phyloP scores from a whole-genome alignment of 192 early-diverging fungal genomes.

The Thamnidium elegans region DNA sequence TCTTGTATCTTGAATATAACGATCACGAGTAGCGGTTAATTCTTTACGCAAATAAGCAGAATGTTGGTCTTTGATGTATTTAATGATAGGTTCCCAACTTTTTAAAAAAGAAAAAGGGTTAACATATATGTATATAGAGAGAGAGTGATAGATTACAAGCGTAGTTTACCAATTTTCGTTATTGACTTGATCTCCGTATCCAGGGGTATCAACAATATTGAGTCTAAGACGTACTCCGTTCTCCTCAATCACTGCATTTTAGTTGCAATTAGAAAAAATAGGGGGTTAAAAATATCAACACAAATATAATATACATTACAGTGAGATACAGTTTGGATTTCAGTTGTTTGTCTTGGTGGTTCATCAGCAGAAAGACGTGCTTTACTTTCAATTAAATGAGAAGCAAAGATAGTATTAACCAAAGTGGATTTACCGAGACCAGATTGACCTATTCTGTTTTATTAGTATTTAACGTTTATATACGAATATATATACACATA shows the following conservation, averaged over 20 bases:
- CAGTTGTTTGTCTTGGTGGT: slow-evolving; percentile 86
- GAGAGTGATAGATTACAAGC: background rate
- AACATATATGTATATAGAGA: background rate
- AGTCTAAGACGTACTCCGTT: slow-evolving; percentile 90
- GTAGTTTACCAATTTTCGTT: slow-evolving; percentile 84
- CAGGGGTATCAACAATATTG: slow-evolving; percentile 96
- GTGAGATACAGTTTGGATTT: slow-evolving; percentile 89
- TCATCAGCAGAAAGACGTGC: slow-evolving; percentile 79
- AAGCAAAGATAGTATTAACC: slow-evolving; percentile 95
- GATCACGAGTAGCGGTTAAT: slow-evolving; percentile 79
- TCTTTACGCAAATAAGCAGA: slow-evolving; percentile 91
- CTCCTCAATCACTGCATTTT: slow-evolving; percentile 80
- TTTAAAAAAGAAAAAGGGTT: no score
- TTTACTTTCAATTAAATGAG: slow-evolving; percentile 92
- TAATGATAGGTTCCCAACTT: slow-evolving; percentile 94
- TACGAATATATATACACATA: background rate
- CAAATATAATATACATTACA: slow-evolving; percentile 41
- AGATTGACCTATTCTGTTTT: slow-evolving; percentile 68
- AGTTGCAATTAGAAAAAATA: background rate
- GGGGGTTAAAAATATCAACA: slow-evolving; percentile 5
- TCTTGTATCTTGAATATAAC: slow-evolving; percentile 89
- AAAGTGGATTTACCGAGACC: slow-evolving; percentile 97
- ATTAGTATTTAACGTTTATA: background rate
- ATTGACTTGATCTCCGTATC: slow-evolving; percentile 97
- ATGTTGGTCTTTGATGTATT: slow-evolving; percentile 99